A percentile compares a stretch with the other conserved stretches of the same genome.
Evolutionary conservation across 1,284 basidiomycete genomes (phyloP).

Genomic region (Melampsora abietis-canadensis): DNA sequence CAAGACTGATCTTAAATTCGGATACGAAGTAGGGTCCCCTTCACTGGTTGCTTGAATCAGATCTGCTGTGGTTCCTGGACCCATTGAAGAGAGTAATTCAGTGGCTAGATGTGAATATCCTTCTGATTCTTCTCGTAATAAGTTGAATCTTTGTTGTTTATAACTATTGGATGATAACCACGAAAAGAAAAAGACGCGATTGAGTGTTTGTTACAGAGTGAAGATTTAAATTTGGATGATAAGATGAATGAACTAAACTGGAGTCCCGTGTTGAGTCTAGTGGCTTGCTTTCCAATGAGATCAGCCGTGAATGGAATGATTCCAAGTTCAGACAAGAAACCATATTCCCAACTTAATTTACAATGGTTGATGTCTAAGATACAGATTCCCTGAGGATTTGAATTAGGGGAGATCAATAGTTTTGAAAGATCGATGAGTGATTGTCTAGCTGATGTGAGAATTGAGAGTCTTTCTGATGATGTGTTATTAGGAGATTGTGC

Average conservation of each 20-base stretch:
- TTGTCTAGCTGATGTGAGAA: slow-evolving; percentile 14
- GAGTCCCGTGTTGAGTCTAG: slow-evolving; percentile 33
- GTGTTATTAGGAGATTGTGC: background rate
- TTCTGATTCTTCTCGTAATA: slow-evolving; percentile 93
- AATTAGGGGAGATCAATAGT: slow-evolving; percentile 7
- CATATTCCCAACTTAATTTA: slow-evolving; percentile 40
- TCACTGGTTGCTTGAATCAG: slow-evolving; percentile 51
- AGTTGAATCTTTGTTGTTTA: slow-evolving; percentile 97
- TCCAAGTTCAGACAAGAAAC: slow-evolving; percentile 27
- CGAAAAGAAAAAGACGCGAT: slow-evolving; percentile 3
- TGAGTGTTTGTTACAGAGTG: background rate
- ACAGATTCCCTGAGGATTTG: slow-evolving; percentile 2
- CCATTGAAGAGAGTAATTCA: slow-evolving; percentile 74
- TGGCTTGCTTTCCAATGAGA: slow-evolving; percentile 33
- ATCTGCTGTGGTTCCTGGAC: slow-evolving; percentile 61
- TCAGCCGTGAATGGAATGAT: slow-evolving; percentile 38
- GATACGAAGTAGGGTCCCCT: slow-evolving; percentile 20
- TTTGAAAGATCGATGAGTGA: slow-evolving; percentile 32
- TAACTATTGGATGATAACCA: slow-evolving; percentile 58
- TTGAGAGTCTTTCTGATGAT: background rate
- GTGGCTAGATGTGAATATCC: slow-evolving; percentile 89
- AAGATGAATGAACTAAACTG: slow-evolving; percentile 20
- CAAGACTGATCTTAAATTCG: slow-evolving; percentile 50
- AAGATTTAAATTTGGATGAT: background rate
- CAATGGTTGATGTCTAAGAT: slow-evolving; percentile 23